phyloP scores from a whole-genome alignment of 805 yeast genomes.

The Suhomyces vadensis region DNA sequence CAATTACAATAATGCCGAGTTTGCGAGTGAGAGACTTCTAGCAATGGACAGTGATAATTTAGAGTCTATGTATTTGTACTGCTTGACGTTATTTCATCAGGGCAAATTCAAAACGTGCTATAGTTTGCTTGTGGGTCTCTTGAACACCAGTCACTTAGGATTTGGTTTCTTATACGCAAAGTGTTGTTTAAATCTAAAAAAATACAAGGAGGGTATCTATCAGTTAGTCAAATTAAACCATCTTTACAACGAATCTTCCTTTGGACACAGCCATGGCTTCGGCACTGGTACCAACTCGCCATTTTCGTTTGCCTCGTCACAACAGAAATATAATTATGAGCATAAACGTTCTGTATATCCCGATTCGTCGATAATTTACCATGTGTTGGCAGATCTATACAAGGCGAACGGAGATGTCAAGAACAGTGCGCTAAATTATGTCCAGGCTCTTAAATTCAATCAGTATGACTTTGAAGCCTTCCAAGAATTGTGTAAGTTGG shows the following conservation, averaged over 20 bases:
- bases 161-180: conserved; percentile 75
- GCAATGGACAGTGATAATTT: conserved; percentile 58
- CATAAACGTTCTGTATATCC: conserved; percentile 47
- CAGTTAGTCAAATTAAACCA: conserved; percentile 35
- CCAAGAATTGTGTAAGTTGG: conserved; percentile 68
- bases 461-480: conserved; percentile 88
- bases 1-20: conserved; percentile 72
- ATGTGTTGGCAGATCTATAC: conserved; percentile 70
- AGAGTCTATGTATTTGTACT: conserved; percentile 69
- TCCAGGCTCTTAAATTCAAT: conserved; percentile 68
- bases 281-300: conserved; percentile 1
- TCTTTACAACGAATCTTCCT: conserved; percentile 29
- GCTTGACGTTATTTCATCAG: conserved; percentile 61
- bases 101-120: conserved; percentile 64
- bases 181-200: conserved; percentile 57
- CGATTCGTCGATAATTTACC: conserved; percentile 67
- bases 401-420: conserved; percentile 56
- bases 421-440: conserved; percentile 65
- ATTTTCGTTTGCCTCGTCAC: conserved; percentile 20
- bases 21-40: conserved; percentile 77
- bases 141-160: conserved; percentile 59
- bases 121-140: conserved; percentile 33
- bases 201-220: conserved; percentile 61
- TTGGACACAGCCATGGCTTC: conserved; percentile 5
- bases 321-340: conserved; percentile 38